Conservation (phyloP, 2,329 filamentous ascomycete genomes). For the Hymenoscyphus fraxineus region DNA sequence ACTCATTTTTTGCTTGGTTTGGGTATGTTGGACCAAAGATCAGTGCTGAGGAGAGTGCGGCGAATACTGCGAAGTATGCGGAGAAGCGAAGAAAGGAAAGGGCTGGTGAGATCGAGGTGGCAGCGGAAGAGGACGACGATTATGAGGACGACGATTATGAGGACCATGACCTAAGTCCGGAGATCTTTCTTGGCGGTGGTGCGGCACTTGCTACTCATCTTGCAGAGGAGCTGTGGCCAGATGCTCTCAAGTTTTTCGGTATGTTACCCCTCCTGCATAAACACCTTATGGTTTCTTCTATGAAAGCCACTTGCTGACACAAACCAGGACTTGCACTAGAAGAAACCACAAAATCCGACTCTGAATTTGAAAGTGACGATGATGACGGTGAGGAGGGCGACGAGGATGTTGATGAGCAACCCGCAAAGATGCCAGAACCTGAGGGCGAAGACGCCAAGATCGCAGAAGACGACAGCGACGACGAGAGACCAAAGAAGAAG, state of each 20-base stretch:
- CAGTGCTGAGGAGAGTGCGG: conserved; percentile 65
- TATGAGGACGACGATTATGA: conserved; percentile 40
- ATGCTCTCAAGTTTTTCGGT: conserved; percentile 90
- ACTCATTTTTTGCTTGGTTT: conserved; percentile 89
- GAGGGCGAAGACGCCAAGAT: background rate
- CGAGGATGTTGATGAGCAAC: conserved; percentile 29
- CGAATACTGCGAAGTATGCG: conserved; percentile 57
- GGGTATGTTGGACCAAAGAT: conserved; percentile 70
- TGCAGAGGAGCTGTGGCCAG: conserved; percentile 84
- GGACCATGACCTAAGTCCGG: conserved; percentile 61
- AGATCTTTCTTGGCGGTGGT: conserved; percentile 86
- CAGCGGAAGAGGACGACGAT: conserved; percentile 41
- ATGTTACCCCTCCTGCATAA: conserved; percentile 37
- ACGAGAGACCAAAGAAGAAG: conserved; percentile 41
- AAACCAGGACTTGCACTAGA: conserved; percentile 67
- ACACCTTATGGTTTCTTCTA: no score
- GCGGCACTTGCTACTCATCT: conserved; percentile 70
- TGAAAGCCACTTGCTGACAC: conserved; percentile 16
- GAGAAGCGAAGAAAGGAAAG: conserved; percentile 48
- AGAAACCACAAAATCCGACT: conserved; percentile 61
- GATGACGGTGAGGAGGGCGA: conserved; percentile 35
- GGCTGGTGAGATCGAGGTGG: conserved; percentile 36
- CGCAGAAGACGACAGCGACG: background rate
- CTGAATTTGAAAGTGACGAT: conserved; percentile 65
- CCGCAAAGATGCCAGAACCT: background rate